Evolutionary conservation across 768 basidiomycete genomes (phyloP).

Genomic region (Leccinum sublutescens): DNA sequence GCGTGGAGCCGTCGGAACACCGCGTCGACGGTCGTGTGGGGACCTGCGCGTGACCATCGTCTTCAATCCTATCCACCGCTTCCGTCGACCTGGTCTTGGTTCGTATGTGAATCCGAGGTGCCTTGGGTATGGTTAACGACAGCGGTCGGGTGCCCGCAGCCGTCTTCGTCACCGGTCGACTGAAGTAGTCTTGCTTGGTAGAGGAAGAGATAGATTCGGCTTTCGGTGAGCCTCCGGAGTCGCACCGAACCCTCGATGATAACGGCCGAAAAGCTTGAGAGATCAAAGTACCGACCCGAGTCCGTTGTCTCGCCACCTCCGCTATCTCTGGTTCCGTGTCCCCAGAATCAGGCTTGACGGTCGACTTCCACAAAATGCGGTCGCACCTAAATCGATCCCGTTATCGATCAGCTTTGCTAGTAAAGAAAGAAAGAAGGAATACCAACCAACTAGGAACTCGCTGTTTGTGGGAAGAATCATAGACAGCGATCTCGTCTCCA

Average conservation of each 20-base stretch:
- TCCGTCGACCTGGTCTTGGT: conserved; percentile 30
- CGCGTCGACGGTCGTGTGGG: conserved; percentile 12
- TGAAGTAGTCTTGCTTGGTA: conserved; percentile 23
- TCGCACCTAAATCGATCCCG: conserved; percentile 60
- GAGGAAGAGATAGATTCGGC: conserved; percentile 20
- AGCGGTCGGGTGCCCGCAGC: conserved; percentile 16
- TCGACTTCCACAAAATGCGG: conserved; percentile 80
- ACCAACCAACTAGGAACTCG: conserved; percentile 83
- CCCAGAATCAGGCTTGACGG: conserved; percentile 48
- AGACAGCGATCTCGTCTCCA: conserved; percentile 59
- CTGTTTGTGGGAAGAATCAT: conserved; percentile 78
- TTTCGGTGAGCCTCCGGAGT: conserved; percentile 34
- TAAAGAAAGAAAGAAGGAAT: neutral
- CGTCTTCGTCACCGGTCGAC: conserved; percentile 16
- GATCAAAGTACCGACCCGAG: conserved; percentile 53
- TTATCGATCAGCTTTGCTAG: conserved; percentile 3
- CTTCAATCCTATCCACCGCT: conserved; percentile 15
- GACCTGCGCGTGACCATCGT: neutral
- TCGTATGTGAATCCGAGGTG: conserved; percentile 16
- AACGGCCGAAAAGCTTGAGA: conserved; percentile 52
- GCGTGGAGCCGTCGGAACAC: conserved; percentile 13
- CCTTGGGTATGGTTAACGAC: conserved; percentile 22
- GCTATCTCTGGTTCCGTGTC: conserved; percentile 39
- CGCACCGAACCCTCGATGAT: conserved; percentile 37
- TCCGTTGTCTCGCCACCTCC: conserved; percentile 36